A percentile compares a stretch with the other conserved stretches of the same genome.
phyloP scores from a whole-genome alignment of 2,329 filamentous ascomycete genomes.

The Neonectria neomacrospora region DNA sequence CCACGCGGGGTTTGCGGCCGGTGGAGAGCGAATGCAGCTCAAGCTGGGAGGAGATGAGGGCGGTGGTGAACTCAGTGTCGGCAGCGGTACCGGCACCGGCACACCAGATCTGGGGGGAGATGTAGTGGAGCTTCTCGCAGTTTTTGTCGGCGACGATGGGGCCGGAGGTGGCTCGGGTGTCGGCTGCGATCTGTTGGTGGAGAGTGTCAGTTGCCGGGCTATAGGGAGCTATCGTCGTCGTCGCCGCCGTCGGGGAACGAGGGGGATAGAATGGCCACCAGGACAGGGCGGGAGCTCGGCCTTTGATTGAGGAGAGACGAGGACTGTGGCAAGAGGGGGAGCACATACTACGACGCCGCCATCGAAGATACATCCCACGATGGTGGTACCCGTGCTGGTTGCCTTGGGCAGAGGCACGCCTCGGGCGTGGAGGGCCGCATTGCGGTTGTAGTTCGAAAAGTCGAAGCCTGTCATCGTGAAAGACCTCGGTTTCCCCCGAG shows the following conservation, averaged over 20 bases:
- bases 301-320: background rate
- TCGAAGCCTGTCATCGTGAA: constrained; percentile 93
- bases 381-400: constrained; percentile 98
- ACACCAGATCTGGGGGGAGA: constrained; percentile 98
- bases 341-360: constrained; percentile 88
- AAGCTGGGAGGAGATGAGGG: constrained; percentile 97
- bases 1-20: constrained; percentile 94
- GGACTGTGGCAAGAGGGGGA: background rate
- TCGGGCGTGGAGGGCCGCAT: constrained; percentile 92
- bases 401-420: constrained; percentile 96
- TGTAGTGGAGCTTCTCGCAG: constrained; percentile 99
- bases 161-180: constrained; percentile 95
- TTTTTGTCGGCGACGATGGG: constrained; percentile 99
- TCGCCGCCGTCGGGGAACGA: background rate
- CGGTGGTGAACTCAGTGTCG: constrained; percentile 98
- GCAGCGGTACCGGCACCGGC: constrained; percentile 97
- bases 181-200: constrained; percentile 82
- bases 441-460: constrained; percentile 99
- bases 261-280: constrained; percentile 7
- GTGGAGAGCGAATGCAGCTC: constrained; percentile 97
- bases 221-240: constrained; percentile 17
- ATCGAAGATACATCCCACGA: constrained; percentile 96
- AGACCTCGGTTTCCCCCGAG: constrained; percentile 29
- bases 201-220: constrained; percentile 29
- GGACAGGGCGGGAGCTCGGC: background rate